Conservation (phyloP, 768 basidiomycete species). For the Agrocybe praecox region DNA sequence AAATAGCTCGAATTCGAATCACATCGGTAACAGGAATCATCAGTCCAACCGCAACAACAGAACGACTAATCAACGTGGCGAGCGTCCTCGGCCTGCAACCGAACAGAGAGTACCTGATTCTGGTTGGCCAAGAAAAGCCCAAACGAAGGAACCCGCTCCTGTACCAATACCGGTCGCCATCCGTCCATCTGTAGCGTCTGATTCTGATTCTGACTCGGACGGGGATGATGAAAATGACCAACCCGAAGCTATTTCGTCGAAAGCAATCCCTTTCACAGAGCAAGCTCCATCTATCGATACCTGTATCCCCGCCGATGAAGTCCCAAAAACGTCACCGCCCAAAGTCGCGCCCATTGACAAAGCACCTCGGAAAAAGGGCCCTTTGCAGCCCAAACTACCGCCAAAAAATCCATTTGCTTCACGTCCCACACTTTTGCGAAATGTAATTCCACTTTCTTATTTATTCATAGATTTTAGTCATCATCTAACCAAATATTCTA, state of each 20-base stretch:
- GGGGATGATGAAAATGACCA: conserved; percentile 37
- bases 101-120: conserved; percentile 9
- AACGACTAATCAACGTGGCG: background rate
- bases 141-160: background rate
- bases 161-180: background rate
- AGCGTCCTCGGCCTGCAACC: background rate
- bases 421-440: conserved; percentile 74
- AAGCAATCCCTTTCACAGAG: conserved; percentile 19
- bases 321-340: background rate
- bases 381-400: conserved; percentile 42
- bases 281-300: background rate
- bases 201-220: conserved; percentile 19
- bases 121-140: conserved; percentile 7
- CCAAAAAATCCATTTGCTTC: conserved; percentile 67
- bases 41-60: background rate
- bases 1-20: background rate
- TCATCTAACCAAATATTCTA: background rate
- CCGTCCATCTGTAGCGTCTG: background rate
- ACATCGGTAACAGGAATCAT: background rate
- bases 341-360: conserved; percentile 20
- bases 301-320: background rate
- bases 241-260: conserved; percentile 66
- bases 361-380: conserved; percentile 13
- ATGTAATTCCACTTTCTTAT: conserved; percentile 43
- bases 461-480: conserved; percentile 7